Base-by-base conservation (phyloP, 352 stramenopile species). In the Pythium phragmiticola region DNA sequence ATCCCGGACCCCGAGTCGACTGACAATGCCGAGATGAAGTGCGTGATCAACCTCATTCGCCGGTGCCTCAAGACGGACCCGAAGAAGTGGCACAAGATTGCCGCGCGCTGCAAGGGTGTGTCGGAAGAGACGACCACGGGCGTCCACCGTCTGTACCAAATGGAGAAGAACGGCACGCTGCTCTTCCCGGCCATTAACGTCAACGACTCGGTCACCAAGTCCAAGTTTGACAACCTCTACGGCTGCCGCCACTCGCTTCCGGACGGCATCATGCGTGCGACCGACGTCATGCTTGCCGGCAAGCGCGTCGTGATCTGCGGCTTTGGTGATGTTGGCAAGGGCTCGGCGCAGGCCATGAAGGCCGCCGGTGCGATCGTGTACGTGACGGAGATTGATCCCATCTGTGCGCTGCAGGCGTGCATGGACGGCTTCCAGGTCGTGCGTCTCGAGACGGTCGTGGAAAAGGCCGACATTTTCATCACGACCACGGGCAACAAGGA, bases 201-300 rank as follows among this genome's bases (percentile, higher is more conserved):
- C 53, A 99, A 99, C 83, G 97, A 99, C 84, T 98, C 90, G 62
- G 97, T 99, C 34, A 99, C 97, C 80, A 99, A 99, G 87, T 99
- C 95, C 66, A 99, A 99, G 80, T 99, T 99, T 71, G 34, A 39
- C 85, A 99, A 99, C 88, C 80, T 99, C 34, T 99, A 99, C 76
- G 97, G 97, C 76, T 99, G 96, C 92, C 98, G 98, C 74, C 97
- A 99, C 87, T 99, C 96, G 42, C 90, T 99, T 11, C 96, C 96
- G 8, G 96, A 99, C 85, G 97, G 96, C 72, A 97, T 99, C 80
- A 99, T 98, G 95, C 94, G 97, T 78, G 97, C 97, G 66, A 99
- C 96, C 30, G 97, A 99, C 79, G 97, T 99, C 57, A 99, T 99
- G 97, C 92, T 99, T 66, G 95, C 96, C 45, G 97, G 96, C 64